Conservation (phyloP, 1,284 basidiomycete genomes). For the Agaricales sp. region DNA sequence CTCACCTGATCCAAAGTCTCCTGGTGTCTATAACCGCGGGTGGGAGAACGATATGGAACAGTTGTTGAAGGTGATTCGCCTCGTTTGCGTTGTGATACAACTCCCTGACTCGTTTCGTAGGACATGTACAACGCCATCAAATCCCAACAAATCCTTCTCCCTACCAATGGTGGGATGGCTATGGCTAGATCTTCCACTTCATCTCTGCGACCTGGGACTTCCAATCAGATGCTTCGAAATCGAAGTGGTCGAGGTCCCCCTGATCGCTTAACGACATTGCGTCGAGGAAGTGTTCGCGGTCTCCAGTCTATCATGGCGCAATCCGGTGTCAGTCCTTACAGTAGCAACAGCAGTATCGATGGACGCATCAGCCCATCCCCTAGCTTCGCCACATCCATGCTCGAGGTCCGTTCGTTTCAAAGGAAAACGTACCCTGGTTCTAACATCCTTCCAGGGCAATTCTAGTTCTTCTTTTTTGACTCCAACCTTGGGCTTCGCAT, state of each 20-base stretch:
- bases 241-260: conserved; percentile 27
- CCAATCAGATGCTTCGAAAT: conserved; percentile 56
- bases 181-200: conserved; percentile 37
- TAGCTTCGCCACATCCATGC: conserved; percentile 75
- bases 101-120: conserved; percentile 25
- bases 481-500: conserved; percentile 88
- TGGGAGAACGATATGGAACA: conserved; percentile 85
- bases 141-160: conserved; percentile 84
- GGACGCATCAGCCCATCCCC: conserved; percentile 84
- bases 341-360: conserved; percentile 72
- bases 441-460: conserved; percentile 18
- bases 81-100: conserved; percentile 1
- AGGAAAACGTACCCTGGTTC: conserved; percentile 2
- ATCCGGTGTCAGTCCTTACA: conserved; percentile 56
- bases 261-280: conserved; percentile 69
- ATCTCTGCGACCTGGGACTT: conserved; percentile 38
- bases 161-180: conserved; percentile 33
- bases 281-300: conserved; percentile 84
- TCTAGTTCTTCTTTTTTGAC: conserved; percentile 56
- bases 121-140: conserved; percentile 94
- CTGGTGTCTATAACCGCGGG: conserved; percentile 35
- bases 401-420: conserved; percentile 47
- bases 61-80: conserved; percentile 60
- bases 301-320: conserved; percentile 66
- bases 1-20: conserved; percentile 29